Conservation (phyloP, 768 basidiomycete species). For the Boletus fagicola region DNA sequence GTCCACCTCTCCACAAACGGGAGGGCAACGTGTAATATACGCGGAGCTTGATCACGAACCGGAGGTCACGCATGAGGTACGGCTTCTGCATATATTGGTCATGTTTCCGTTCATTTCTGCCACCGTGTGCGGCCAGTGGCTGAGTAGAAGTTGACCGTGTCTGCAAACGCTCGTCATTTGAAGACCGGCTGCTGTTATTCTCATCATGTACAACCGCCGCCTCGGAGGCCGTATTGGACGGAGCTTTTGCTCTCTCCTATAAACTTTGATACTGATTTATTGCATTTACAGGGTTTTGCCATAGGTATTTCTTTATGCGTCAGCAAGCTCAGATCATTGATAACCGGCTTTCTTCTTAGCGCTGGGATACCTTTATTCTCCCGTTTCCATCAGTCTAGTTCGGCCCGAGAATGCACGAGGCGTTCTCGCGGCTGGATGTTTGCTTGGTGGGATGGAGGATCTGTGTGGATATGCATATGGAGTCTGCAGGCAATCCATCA, state of each 20-base stretch:
- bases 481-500: slow-evolving; percentile 72
- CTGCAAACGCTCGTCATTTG: slow-evolving; percentile 17
- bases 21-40: slow-evolving; percentile 66
- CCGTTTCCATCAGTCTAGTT: slow-evolving; percentile 64
- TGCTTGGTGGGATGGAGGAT: slow-evolving; percentile 86
- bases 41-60: slow-evolving; percentile 76
- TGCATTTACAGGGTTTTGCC: slow-evolving; percentile 58
- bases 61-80: slow-evolving; percentile 81
- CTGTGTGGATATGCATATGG: slow-evolving; percentile 78
- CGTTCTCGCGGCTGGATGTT: slow-evolving; percentile 80
- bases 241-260: slow-evolving; percentile 10
- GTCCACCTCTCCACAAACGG: slow-evolving; percentile 70
- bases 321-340: slow-evolving; percentile 14
- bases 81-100: slow-evolving; percentile 30
- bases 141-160: slow-evolving; percentile 19
- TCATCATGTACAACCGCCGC: slow-evolving; percentile 16
- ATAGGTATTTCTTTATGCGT: slow-evolving; percentile 49
- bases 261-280: slow-evolving; percentile 18
- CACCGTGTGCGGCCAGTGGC: slow-evolving; percentile 26
- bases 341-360: slow-evolving; percentile 41
- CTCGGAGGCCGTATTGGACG: slow-evolving; percentile 24
- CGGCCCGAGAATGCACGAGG: slow-evolving; percentile 78
- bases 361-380: slow-evolving; percentile 78
- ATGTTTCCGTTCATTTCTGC: slow-evolving; percentile 31
- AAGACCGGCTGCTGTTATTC: slow-evolving; percentile 15